A percentile compares a stretch with the other conserved stretches of the same genome.
These are phyloP conservation scores for Amanita phalloides DNA, from an alignment of 768 basidiomycete species.

Conservation along the genomic window DNA sequence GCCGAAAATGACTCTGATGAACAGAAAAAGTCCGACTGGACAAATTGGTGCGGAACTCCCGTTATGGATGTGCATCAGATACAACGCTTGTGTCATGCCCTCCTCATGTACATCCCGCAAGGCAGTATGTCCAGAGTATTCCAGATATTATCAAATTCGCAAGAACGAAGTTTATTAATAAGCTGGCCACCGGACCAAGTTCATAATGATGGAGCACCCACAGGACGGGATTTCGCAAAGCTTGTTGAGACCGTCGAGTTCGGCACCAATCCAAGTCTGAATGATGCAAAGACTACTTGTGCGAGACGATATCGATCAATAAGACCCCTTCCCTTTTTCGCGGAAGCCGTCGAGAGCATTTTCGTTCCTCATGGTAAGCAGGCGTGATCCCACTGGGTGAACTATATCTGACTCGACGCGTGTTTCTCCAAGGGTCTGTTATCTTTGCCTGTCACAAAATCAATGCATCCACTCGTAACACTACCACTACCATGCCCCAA, in stretches of 20 bases:
- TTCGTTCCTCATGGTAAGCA: slow-evolving; percentile 81
- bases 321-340: slow-evolving; percentile 49
- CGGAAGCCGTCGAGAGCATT: slow-evolving; percentile 70
- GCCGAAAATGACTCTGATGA: slow-evolving; percentile 75
- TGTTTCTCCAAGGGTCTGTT: slow-evolving; percentile 39
- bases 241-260: slow-evolving; percentile 64
- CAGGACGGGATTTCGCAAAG: slow-evolving; percentile 39
- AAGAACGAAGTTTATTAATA: slow-evolving; percentile 46
- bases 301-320: slow-evolving; percentile 74
- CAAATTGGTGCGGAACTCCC: slow-evolving; percentile 85
- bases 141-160: slow-evolving; percentile 62
- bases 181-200: slow-evolving; percentile 64
- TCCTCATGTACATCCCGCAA: slow-evolving; percentile 44
- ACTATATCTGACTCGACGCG: slow-evolving; percentile 20
- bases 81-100: slow-evolving; percentile 45
- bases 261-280: slow-evolving; percentile 37
- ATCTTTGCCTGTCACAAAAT: slow-evolving; percentile 71
- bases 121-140: slow-evolving; percentile 55
- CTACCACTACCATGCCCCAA: slow-evolving; percentile 34
- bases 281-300: slow-evolving; percentile 77
- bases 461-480: slow-evolving; percentile 30
- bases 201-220: slow-evolving; percentile 23
- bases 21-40: slow-evolving; percentile 60
- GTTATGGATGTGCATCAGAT: slow-evolving; percentile 47
- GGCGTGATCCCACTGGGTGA: slow-evolving; percentile 13